These are phyloP conservation scores for Sextonia rubra DNA, from an alignment of 164 flowering plant species.

Conservation along the genomic window DNA sequence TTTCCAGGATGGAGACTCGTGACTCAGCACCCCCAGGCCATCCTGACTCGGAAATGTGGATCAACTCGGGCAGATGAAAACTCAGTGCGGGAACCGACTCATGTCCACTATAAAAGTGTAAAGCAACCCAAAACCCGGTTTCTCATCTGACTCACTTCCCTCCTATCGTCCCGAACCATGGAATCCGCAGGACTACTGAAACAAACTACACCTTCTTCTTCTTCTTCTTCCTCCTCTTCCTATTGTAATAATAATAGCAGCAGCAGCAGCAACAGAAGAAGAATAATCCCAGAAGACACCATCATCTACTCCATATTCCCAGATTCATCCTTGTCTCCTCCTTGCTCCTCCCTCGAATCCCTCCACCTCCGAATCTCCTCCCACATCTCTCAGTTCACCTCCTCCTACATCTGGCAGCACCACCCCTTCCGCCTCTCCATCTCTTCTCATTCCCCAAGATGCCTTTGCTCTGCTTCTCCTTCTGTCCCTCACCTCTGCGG, in stretches of 20 bases:
- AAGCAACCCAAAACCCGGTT: not conserved
- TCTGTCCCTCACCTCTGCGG: slow-evolving; percentile 60
- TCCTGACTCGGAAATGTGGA: too few species aligned
- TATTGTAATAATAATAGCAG: too few species aligned
- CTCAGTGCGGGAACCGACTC: too few species aligned
- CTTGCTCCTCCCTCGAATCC: slow-evolving; percentile 34
- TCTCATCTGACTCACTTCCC: not conserved
- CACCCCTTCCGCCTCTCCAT: slow-evolving; percentile 63
- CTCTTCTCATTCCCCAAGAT: slow-evolving; percentile 20
- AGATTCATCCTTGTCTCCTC: slow-evolving; percentile 32
- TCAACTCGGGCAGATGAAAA: too few species aligned
- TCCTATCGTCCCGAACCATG: not conserved
- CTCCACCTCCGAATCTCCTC: slow-evolving; percentile 68
- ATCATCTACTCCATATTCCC: slow-evolving; percentile 70
- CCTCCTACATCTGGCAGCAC: slow-evolving; percentile 84
- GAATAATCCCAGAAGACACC: slow-evolving; percentile 60
- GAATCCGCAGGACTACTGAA: not conserved
- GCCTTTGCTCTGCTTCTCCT: slow-evolving; percentile 17
- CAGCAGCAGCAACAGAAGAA: not conserved
- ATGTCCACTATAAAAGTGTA: not conserved
- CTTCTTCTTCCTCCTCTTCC: slow-evolving; percentile 2
- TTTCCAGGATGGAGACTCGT: too few species aligned
- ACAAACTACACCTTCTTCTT: not conserved
- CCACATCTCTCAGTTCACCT: slow-evolving; percentile 38
- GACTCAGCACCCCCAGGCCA: too few species aligned